Conservation (phyloP, 2,329 filamentous ascomycete species). For the Neopestalotiopsis clavispora region DNA sequence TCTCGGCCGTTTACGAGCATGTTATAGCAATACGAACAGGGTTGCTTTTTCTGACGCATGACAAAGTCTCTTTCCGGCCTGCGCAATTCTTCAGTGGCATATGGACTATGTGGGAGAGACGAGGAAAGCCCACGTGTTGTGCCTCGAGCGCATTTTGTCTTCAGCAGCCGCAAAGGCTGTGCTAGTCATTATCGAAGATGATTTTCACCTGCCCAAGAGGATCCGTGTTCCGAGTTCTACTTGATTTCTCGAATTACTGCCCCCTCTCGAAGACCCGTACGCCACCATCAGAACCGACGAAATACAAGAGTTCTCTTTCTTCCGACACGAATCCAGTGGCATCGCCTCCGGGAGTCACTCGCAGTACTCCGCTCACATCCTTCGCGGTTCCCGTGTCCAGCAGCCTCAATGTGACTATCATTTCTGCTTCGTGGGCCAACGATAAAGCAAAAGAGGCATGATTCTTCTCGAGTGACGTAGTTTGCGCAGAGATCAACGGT, state of each 20-base stretch:
- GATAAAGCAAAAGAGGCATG: conserved; percentile 74
- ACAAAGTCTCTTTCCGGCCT: not conserved
- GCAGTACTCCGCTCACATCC: conserved; percentile 88
- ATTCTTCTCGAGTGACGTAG: conserved; percentile 70
- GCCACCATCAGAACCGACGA: conserved; percentile 77
- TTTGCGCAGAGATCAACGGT: conserved; percentile 66
- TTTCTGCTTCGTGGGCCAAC: conserved; percentile 76
- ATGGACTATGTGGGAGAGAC: not conserved
- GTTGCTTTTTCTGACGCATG: conserved; percentile 31
- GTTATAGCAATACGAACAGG: conserved; percentile 36
- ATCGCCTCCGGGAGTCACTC: conserved; percentile 67
- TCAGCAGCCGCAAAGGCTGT: not conserved
- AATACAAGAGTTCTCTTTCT: conserved; percentile 80
- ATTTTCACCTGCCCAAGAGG: not conserved
- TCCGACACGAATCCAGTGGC: conserved; percentile 39
- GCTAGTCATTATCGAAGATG: not conserved
- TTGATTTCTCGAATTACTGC: conserved; percentile 43
- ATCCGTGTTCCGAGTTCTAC: not conserved
- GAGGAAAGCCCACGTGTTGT: not conserved
- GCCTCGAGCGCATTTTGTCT: not conserved
- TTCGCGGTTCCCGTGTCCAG: conserved; percentile 87
- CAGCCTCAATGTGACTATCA: conserved; percentile 73
- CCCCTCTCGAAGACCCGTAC: conserved; percentile 88
- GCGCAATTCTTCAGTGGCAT: not conserved
- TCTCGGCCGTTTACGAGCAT: conserved; percentile 33